Evolutionary conservation across 139 green algal genomes (phyloP).

Genomic region (Edaphochlamys debaryana): DNA sequence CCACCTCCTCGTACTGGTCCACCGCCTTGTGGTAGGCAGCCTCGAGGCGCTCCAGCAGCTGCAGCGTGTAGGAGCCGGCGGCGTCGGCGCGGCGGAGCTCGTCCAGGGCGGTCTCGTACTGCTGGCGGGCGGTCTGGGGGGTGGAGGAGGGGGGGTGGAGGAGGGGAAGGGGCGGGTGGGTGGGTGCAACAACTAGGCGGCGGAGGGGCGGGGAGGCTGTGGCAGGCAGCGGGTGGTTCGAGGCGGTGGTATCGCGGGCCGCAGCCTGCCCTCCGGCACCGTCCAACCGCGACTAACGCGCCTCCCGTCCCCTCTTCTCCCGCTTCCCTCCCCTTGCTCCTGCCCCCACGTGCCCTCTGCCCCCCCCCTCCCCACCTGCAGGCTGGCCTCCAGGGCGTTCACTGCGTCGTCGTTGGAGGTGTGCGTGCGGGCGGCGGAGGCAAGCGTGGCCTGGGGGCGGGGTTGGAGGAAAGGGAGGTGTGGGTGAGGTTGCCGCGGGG

Average conservation of each 20-base stretch:
- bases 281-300: too few species aligned
- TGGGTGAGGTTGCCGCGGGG: too few species aligned
- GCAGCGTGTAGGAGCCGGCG: slow-evolving; percentile 19
- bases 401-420: slow-evolving; percentile 18
- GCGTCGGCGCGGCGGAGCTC: slow-evolving; percentile 33
- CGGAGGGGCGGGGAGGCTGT: neutral
- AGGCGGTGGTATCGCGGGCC: too few species aligned
- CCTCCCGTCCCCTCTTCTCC: too few species aligned
- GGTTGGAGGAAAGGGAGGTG: too few species aligned
- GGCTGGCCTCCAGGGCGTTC: slow-evolving; percentile 22
- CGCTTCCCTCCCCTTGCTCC: too few species aligned
- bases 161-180: too few species aligned
- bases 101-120: slow-evolving; percentile 3
- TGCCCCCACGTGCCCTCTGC: too few species aligned
- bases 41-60: slow-evolving; percentile 34
- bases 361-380: too few species aligned
- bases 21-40: slow-evolving; percentile 1
- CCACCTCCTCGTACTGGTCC: slow-evolving; percentile 37
- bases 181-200: neutral
- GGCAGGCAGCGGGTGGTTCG: too few species aligned
- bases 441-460: slow-evolving; percentile 7
- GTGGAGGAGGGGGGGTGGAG: too few species aligned
- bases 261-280: too few species aligned
- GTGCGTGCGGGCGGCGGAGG: slow-evolving; percentile 18
- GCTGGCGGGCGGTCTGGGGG: slow-evolving; percentile 17